Percentiles rank a stretch among this genome's conserved stretches.
phyloP scores from a whole-genome alignment of 495 filamentous ascomycete species.

The Trichoderma gamsii region DNA sequence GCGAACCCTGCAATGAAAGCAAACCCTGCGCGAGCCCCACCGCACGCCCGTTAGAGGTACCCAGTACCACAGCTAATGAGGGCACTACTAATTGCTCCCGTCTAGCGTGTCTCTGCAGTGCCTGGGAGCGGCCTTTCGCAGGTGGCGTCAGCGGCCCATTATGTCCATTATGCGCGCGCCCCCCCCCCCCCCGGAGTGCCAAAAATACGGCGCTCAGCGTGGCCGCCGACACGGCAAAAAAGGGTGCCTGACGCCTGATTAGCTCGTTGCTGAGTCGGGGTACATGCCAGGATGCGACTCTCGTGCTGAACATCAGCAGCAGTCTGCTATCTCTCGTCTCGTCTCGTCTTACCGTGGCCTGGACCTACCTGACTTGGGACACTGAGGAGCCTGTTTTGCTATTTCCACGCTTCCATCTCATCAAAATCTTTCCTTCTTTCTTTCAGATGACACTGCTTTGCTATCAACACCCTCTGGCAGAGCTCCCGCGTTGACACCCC shows the following conservation, averaged over 20 bases:
- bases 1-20: neutral
- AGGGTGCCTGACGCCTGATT: constrained; percentile 12
- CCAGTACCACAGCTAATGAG: neutral
- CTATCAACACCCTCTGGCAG: constrained; percentile 5
- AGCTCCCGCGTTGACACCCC: neutral
- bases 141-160: constrained; percentile 12
- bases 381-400: neutral
- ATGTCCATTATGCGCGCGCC: neutral
- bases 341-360: constrained; percentile 2
- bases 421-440: neutral
- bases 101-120: neutral
- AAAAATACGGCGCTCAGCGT: neutral
- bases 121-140: neutral
- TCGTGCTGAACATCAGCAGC: neutral
- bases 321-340: neutral
- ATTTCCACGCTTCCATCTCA: neutral
- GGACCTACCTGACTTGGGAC: neutral
- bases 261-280: constrained; percentile 5
- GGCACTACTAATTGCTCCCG: neutral
- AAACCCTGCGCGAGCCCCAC: neutral
- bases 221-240: neutral
- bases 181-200: constrained; percentile 1
- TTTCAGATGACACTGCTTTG: neutral
- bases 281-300: neutral
- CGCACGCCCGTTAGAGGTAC: neutral